Conservation (phyloP, 2,329 filamentous ascomycete genomes). For the Sporothrix mexicana region DNA sequence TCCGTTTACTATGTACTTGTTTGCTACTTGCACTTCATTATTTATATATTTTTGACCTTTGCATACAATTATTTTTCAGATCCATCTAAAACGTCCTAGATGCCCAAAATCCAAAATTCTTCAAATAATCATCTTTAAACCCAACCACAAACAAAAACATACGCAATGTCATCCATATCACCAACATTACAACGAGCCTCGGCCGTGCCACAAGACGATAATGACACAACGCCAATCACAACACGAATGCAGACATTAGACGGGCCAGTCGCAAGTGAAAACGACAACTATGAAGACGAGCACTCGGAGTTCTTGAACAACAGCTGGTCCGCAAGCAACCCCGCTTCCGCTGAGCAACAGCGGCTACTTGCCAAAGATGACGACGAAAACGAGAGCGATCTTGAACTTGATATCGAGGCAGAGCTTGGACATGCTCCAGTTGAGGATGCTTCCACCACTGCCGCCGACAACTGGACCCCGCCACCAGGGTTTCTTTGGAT, state of each 20-base stretch:
- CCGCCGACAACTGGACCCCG: constrained; percentile 19
- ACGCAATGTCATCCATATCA: not conserved
- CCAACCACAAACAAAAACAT: not conserved
- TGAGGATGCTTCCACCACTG: not conserved
- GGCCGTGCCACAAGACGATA: not conserved
- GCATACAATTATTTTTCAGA: not conserved
- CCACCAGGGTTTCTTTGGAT: constrained; percentile 60
- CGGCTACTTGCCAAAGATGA: constrained; percentile 1
- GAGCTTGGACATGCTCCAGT: not conserved
- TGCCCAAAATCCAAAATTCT: not conserved
- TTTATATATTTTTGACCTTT: not conserved
- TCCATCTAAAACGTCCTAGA: not conserved
- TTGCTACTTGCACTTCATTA: not conserved
- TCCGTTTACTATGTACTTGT: not conserved
- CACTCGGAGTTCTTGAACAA: not conserved
- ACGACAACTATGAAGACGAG: not conserved
- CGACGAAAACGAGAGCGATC: not conserved
- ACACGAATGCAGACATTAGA: constrained; percentile 4
- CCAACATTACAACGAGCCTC: not conserved
- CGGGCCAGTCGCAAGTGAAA: not conserved
- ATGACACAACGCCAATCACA: not conserved
- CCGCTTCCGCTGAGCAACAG: not conserved
- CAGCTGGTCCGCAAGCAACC: not conserved
- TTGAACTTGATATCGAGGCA: constrained; percentile 6
- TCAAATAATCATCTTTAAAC: too few species aligned